phyloP scores from a whole-genome alignment of 768 basidiomycete genomes.

The Termitomyces sp. region DNA sequence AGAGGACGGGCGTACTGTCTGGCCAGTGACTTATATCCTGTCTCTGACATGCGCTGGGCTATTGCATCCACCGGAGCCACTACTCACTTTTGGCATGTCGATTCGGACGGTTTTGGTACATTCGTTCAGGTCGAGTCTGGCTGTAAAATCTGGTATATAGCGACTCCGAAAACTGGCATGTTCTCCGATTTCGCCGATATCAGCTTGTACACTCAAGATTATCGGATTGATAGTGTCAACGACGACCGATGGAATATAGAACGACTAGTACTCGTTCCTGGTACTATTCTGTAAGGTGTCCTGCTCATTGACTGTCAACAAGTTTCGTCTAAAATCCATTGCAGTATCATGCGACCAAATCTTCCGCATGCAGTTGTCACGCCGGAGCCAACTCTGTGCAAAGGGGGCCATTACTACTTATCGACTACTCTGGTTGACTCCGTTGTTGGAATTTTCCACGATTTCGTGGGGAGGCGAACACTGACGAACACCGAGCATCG shows the following conservation, averaged over 20 bases:
- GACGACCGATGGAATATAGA: background rate
- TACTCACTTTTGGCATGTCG: background rate
- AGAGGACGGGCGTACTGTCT: background rate
- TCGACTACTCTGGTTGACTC: background rate
- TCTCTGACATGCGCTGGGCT: background rate
- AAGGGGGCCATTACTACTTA: too few species aligned
- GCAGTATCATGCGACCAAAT: too few species aligned
- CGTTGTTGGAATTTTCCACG: background rate
- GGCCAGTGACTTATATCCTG: background rate
- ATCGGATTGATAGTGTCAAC: background rate
- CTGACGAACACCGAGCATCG: background rate
- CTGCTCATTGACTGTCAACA: too few species aligned
- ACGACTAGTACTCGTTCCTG: background rate
- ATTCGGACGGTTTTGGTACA: background rate
- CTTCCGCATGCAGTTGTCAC: background rate
- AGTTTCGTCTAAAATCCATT: too few species aligned
- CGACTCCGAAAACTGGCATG: background rate
- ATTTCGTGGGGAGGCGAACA: background rate
- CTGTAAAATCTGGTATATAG: background rate
- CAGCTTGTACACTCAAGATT: background rate
- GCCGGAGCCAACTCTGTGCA: background rate
- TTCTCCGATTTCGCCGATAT: too few species aligned
- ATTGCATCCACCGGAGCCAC: too few species aligned
- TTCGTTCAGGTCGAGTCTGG: background rate
- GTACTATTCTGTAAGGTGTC: background rate